These are phyloP conservation scores for Pichia californica DNA, from an alignment of 805 yeast genomes.

Conservation along the genomic window DNA sequence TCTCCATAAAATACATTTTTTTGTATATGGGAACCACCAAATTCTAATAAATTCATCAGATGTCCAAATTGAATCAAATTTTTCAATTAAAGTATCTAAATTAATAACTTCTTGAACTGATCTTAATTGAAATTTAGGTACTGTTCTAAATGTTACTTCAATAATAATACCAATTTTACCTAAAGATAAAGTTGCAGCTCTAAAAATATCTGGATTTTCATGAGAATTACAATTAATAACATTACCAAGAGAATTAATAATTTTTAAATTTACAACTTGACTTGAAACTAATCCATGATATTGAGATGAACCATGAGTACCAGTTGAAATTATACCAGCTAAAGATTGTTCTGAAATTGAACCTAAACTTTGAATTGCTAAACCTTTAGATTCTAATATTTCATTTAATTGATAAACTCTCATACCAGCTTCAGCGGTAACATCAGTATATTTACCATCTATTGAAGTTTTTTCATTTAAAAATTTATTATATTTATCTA, in stretches of 20 bases:
- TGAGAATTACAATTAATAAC: constrained; percentile 58
- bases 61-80: constrained; percentile 80
- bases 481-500: constrained; percentile 67
- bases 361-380: constrained; percentile 87
- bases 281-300: constrained; percentile 87
- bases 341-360: constrained; percentile 90
- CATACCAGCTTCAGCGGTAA: constrained; percentile 92
- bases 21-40: constrained; percentile 97
- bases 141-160: constrained; percentile 75
- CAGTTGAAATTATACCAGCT: constrained; percentile 95
- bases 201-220: constrained; percentile 59
- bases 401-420: constrained; percentile 71
- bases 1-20: constrained; percentile 84
- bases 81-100: constrained; percentile 61
- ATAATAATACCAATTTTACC: constrained; percentile 91
- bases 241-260: constrained; percentile 74
- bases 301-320: constrained; percentile 94
- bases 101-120: constrained; percentile 76
- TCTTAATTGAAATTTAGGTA: constrained; percentile 76
- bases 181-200: constrained; percentile 76
- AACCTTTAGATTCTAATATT: constrained; percentile 50
- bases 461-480: constrained; percentile 36
- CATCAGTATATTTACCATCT: constrained; percentile 72
- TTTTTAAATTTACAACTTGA: constrained; percentile 71
- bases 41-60: constrained; percentile 85